Evolutionary conservation across 2,329 filamentous ascomycete genomes (phyloP).

Genomic region (Apiospora marii): DNA sequence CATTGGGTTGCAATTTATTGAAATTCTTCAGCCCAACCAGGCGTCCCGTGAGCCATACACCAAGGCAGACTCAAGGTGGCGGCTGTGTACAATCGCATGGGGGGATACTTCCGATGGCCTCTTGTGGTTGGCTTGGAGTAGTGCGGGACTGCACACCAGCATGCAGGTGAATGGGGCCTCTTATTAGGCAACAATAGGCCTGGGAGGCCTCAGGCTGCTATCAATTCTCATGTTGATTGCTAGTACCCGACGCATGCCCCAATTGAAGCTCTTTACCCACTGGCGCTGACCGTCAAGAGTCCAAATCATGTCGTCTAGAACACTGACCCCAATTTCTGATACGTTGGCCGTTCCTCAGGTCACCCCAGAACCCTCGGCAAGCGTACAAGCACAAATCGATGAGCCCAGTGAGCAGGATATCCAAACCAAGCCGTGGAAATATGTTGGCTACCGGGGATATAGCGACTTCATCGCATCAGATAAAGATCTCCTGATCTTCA

Average conservation of each 20-base stretch:
- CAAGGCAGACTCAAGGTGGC: too few species aligned
- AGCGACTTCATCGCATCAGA: conserved; percentile 41
- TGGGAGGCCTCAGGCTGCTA: too few species aligned
- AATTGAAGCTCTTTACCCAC: neutral
- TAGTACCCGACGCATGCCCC: neutral
- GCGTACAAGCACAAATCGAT: neutral
- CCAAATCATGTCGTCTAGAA: neutral
- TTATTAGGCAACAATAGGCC: too few species aligned
- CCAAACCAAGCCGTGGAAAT: conserved; percentile 41
- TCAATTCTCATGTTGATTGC: too few species aligned
- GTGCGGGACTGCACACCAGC: too few species aligned
- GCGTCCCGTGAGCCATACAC: too few species aligned
- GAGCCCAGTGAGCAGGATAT: conserved; percentile 26
- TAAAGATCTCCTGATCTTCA: conserved; percentile 42
- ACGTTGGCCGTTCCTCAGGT: neutral
- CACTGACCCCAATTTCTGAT: neutral
- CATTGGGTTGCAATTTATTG: too few species aligned
- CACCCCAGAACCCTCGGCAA: neutral
- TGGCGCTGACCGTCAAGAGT: neutral
- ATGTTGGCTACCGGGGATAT: conserved; percentile 41
- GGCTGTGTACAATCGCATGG: too few species aligned
- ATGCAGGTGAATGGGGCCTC: too few species aligned
- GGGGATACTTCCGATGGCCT: too few species aligned
- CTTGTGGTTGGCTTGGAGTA: too few species aligned
- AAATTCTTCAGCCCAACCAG: too few species aligned